Conservation (phyloP, 2,329 filamentous ascomycete genomes). For the Orbilia brochopaga region DNA sequence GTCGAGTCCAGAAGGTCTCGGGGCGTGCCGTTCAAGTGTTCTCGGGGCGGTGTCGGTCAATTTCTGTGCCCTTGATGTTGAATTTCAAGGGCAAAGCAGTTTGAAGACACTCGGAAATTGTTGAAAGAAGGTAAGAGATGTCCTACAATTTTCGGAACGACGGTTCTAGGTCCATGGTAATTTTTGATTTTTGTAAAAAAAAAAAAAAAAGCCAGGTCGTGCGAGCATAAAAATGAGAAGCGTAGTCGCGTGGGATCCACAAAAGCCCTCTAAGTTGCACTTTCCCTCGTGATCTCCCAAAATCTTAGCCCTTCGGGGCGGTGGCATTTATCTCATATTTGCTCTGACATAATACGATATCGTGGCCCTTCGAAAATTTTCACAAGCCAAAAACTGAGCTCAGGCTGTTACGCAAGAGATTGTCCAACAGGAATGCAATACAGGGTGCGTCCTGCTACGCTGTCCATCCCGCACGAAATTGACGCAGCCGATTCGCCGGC, state of each 20-base stretch:
- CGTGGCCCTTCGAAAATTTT: slow-evolving; percentile 21
- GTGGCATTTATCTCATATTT: neutral
- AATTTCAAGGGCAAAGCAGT: slow-evolving; percentile 41
- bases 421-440: slow-evolving; percentile 35
- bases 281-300: slow-evolving; percentile 6
- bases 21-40: neutral
- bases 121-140: slow-evolving; percentile 8
- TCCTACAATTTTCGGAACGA: slow-evolving; percentile 21
- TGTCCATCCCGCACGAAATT: slow-evolving; percentile 17
- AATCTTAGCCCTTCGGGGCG: neutral
- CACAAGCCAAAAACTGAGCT: slow-evolving; percentile 37
- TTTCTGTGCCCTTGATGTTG: slow-evolving; percentile 45
- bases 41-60: slow-evolving; percentile 1
- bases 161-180: slow-evolving; percentile 22
- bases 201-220: slow-evolving; percentile 11
- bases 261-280: slow-evolving; percentile 23
- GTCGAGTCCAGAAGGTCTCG: slow-evolving; percentile 3
- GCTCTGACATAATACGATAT: neutral
- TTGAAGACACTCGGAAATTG: slow-evolving; percentile 8
- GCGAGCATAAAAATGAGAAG: slow-evolving; percentile 30
- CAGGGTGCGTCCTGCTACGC: slow-evolving; percentile 21
- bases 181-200: neutral
- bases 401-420: slow-evolving; percentile 18
- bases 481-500: slow-evolving; percentile 37
- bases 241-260: slow-evolving; percentile 15